Evolutionary conservation across 768 basidiomycete genomes (phyloP).

Genomic region (Xerocomellus dryophilus): DNA sequence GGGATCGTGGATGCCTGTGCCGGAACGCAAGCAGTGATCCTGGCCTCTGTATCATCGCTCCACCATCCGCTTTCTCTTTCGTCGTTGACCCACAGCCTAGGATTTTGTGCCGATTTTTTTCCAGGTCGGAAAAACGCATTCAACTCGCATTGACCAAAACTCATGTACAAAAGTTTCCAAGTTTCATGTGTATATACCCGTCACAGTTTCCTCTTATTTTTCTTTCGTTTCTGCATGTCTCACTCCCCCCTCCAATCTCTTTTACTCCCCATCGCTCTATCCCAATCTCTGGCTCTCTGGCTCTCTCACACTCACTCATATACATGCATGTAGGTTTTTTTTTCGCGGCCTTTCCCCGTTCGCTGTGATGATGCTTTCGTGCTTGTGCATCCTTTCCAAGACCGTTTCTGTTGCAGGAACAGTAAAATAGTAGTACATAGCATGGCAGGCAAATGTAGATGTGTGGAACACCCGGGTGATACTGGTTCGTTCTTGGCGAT

Average conservation of each 20-base stretch:
- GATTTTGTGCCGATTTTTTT: not conserved
- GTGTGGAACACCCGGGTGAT: not conserved
- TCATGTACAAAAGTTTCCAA: not conserved
- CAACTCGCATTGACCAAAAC: conserved; percentile 12
- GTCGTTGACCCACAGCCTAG: conserved; percentile 8
- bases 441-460: not conserved
- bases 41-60: not conserved
- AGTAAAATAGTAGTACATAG: not conserved
- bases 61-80: not conserved
- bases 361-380: not conserved
- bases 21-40: conserved; percentile 29
- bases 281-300: conserved; percentile 1
- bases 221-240: not conserved
- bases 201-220: not conserved
- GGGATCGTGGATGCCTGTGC: conserved; percentile 34
- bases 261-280: conserved; percentile 9
- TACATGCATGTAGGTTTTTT: conserved; percentile 14
- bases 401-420: conserved; percentile 1
- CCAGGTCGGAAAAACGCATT: conserved; percentile 16
- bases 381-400: too few species aligned
- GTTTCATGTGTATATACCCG: conserved; percentile 21
- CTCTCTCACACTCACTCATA: conserved; percentile 8
- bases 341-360: not conserved
- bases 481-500: not conserved
- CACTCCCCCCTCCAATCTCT: not conserved